phyloP scores from a whole-genome alignment of 305 asterid species.

The Fraxinus floribunda region DNA sequence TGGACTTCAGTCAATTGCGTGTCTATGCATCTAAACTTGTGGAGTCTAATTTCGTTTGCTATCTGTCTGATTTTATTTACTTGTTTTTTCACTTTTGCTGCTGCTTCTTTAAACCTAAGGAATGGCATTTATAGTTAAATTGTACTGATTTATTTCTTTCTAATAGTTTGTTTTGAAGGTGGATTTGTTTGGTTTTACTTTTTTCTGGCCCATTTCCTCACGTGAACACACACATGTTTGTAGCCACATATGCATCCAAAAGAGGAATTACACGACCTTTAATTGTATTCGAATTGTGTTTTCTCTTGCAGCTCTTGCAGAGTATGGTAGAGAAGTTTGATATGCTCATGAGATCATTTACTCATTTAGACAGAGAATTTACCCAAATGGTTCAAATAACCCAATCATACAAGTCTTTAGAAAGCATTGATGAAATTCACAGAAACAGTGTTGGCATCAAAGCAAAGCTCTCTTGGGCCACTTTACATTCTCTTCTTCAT shows the following conservation, averaged over 20 bases:
- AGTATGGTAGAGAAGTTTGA: slow-evolving; percentile 81
- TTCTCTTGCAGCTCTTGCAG: slow-evolving; percentile 77
- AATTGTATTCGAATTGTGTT: slow-evolving; percentile 17
- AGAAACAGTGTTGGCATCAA: slow-evolving; percentile 51
- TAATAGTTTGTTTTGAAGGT: slow-evolving; percentile 15
- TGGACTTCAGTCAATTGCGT: neutral
- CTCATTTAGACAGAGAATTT: slow-evolving; percentile 86
- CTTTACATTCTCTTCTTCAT: slow-evolving; percentile 96
- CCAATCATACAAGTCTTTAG: slow-evolving; percentile 64
- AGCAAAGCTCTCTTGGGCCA: slow-evolving; percentile 80
- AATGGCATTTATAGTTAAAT: neutral
- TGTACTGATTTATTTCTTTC: neutral
- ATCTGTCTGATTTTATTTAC: neutral
- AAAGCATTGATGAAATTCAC: slow-evolving; percentile 52
- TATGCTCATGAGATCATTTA: slow-evolving; percentile 70
- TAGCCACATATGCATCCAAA: neutral
- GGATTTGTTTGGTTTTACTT: slow-evolving; percentile 6
- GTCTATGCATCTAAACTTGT: neutral
- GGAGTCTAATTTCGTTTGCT: neutral
- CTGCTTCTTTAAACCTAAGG: neutral
- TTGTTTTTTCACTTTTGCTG: neutral
- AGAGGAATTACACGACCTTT: neutral
- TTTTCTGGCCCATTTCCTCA: neutral
- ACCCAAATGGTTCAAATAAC: slow-evolving; percentile 67
- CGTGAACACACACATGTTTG: neutral